Percentiles rank a stretch among this genome's conserved stretches.
These are phyloP conservation scores for Cladosporium sp. DNA, from an alignment of 2,329 filamentous ascomycete species.

Conservation along the genomic window DNA sequence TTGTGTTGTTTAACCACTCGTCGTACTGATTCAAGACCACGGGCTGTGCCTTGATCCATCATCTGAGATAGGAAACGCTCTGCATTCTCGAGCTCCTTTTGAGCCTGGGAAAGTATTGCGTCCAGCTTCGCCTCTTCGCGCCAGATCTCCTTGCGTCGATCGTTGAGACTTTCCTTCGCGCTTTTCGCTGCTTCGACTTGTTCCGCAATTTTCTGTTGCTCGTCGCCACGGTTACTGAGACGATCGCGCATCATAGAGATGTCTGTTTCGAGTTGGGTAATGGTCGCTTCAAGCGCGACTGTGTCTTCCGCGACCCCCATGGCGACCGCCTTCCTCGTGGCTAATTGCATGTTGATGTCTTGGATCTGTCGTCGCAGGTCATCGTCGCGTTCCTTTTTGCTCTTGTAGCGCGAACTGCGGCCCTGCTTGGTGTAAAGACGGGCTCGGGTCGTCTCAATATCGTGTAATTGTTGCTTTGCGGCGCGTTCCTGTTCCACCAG, in stretches of 20 bases:
- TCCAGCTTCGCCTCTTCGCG: conserved; percentile 85
- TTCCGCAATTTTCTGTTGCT: conserved; percentile 67
- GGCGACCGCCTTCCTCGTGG: conserved; percentile 76
- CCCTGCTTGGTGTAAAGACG: conserved; percentile 90
- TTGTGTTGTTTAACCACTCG: conserved; percentile 74
- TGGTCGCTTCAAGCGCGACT: conserved; percentile 63
- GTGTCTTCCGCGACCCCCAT: conserved; percentile 84
- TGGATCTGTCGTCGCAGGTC: conserved; percentile 78
- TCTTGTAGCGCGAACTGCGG: conserved; percentile 79
- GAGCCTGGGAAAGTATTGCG: conserved; percentile 69
- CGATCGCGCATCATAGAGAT: conserved; percentile 66
- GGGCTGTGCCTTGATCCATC: conserved; percentile 84
- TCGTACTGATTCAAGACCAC: conserved; percentile 81
- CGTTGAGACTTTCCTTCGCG: conserved; percentile 70
- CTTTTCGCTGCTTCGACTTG: conserved; percentile 75
- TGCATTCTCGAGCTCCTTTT: conserved; percentile 70
- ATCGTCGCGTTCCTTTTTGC: conserved; percentile 80
- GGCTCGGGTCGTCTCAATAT: conserved; percentile 69
- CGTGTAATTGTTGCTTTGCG: conserved; percentile 67
- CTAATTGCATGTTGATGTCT: conserved; percentile 71
- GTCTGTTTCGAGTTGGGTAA: conserved; percentile 67
- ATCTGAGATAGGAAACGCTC: conserved; percentile 74
- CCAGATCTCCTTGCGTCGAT: conserved; percentile 82
- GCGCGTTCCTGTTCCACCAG: conserved; percentile 69
- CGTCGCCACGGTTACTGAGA: conserved; percentile 74